Conservation (phyloP, 2,329 filamentous ascomycete genomes). For the Emmonsiellopsis sp. region DNA sequence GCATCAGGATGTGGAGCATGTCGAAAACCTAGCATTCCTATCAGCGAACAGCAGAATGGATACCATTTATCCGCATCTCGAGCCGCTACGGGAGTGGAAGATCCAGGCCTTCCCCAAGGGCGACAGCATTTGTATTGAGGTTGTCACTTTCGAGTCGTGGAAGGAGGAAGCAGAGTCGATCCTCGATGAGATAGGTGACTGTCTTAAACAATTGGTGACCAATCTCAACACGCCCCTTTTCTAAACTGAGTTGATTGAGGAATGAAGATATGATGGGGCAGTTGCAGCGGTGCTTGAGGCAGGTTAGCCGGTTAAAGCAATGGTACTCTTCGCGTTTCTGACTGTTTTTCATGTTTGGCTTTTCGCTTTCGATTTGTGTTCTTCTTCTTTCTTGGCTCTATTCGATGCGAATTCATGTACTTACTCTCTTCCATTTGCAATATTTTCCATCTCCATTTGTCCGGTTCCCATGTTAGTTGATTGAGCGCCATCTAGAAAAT, state of each 20-base stretch:
- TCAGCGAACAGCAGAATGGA: conserved; percentile 36
- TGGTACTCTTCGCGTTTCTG: not conserved
- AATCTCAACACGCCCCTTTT: conserved; percentile 5
- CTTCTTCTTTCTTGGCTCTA: no score
- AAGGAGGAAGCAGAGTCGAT: conserved; percentile 40
- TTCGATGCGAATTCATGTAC: no score
- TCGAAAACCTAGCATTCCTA: conserved; percentile 34
- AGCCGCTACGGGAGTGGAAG: conserved; percentile 51
- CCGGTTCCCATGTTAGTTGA: no score
- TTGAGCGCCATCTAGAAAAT: no score
- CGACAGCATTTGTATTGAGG: conserved; percentile 47
- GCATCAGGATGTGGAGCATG: conserved; percentile 50
- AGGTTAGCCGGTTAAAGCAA: no score
- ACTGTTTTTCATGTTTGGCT: not conserved
- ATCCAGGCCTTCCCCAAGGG: conserved; percentile 51
- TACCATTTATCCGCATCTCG: conserved; percentile 48
- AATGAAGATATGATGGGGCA: not conserved
- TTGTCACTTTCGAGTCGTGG: conserved; percentile 53
- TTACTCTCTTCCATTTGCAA: no score
- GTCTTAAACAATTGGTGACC: conserved; percentile 30
- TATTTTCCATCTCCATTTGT: no score
- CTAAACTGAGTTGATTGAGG: not conserved
- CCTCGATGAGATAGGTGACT: conserved; percentile 40
- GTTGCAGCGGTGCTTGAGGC: no score
- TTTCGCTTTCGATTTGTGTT: no score